A percentile compares a stretch with the other conserved stretches of the same genome.
These are phyloP conservation scores for Talaromyces borbonicus DNA, from an alignment of 495 filamentous ascomycete species.

Conservation along the genomic window DNA sequence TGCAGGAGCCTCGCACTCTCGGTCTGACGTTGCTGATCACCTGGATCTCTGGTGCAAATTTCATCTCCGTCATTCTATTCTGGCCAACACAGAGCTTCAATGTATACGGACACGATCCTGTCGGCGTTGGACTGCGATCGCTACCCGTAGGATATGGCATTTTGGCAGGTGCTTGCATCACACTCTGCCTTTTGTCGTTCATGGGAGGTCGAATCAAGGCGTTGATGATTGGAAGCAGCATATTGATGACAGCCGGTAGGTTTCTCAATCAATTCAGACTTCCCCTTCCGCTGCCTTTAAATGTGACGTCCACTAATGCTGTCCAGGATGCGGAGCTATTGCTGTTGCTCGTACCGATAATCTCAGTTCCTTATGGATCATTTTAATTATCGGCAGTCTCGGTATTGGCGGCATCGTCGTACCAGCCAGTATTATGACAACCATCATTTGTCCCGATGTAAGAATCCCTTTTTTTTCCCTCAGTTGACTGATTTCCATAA, in stretches of 20 bases:
- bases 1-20: conserved; percentile 53
- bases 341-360: conserved; percentile 49
- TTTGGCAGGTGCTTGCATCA: conserved; percentile 50
- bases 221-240: conserved; percentile 50
- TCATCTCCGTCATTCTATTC: conserved; percentile 64
- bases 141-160: conserved; percentile 57
- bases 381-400: conserved; percentile 54
- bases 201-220: conserved; percentile 54
- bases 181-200: conserved; percentile 49
- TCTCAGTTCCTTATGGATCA: conserved; percentile 47
- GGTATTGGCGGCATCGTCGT: conserved; percentile 69
- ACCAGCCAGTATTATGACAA: conserved; percentile 60
- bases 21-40: conserved; percentile 59
- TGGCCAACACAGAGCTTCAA: conserved; percentile 70
- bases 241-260: conserved; percentile 59
- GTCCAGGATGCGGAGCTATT: conserved; percentile 49
- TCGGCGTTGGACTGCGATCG: conserved; percentile 56
- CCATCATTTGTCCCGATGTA: conserved; percentile 60
- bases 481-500: background rate
- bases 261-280: background rate
- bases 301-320: conserved; percentile 5
- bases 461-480: background rate
- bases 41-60: conserved; percentile 64
- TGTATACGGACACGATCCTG: conserved; percentile 60
- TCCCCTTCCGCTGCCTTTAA: too few relatives aligned